These are phyloP conservation scores for Meyerozyma athensensis DNA, from an alignment of 1,139 yeast genomes.

Conservation along the genomic window DNA sequence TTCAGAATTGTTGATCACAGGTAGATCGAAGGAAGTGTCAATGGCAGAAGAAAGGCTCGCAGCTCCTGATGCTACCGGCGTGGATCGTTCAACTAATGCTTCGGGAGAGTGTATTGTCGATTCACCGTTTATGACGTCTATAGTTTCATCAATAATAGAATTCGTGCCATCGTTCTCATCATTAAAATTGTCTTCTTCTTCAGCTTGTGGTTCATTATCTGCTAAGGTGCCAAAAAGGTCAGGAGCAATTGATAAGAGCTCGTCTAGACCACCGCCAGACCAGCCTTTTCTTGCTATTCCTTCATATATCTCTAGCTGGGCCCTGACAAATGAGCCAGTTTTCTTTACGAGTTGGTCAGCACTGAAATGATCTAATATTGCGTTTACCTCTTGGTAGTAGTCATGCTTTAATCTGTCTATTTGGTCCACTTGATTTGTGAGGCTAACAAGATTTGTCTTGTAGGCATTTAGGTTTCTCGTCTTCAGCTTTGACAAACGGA, in stretches of 20 bases:
- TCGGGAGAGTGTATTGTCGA: neutral
- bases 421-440: constrained; percentile 73
- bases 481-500: constrained; percentile 50
- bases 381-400: constrained; percentile 62
- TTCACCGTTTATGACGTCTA: neutral
- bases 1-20: neutral
- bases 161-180: neutral
- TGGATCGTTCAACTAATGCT: neutral
- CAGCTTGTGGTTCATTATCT: neutral
- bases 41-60: neutral
- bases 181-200: neutral
- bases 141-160: neutral
- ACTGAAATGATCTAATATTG: constrained; percentile 37
- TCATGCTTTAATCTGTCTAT: constrained; percentile 73
- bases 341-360: constrained; percentile 48
- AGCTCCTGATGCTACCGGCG: neutral
- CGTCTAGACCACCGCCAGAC: constrained; percentile 83
- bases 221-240: constrained; percentile 38
- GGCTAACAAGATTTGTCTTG: constrained; percentile 57
- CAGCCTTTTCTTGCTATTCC: constrained; percentile 81
- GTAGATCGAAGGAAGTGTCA: constrained; percentile 1
- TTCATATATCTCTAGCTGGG: constrained; percentile 77
- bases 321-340: constrained; percentile 65
- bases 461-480: constrained; percentile 60
- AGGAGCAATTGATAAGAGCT: constrained; percentile 49